phyloP scores from a whole-genome alignment of 2,329 filamentous ascomycete species.

The Diaporthe sp. region DNA sequence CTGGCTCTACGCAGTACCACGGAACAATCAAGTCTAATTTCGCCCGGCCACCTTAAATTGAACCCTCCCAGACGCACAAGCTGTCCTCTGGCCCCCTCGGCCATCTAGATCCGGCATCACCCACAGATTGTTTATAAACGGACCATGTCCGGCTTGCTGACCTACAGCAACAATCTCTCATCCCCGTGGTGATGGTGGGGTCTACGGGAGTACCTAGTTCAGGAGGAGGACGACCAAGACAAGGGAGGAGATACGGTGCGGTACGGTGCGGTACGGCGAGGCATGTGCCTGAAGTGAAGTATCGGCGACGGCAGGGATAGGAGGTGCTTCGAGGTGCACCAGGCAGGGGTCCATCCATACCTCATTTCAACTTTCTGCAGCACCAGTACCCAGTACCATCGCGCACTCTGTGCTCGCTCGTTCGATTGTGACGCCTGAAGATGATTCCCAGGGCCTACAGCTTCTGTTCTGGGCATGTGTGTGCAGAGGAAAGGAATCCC shows the following conservation, averaged over 20 bases:
- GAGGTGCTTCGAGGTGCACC: conserved; percentile 21
- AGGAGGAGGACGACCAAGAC: not conserved
- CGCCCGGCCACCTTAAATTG: conserved; percentile 1
- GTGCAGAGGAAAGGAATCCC: conserved; percentile 1
- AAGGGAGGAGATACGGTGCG: not conserved
- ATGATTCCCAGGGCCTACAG: not conserved
- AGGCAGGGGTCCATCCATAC: conserved; percentile 36
- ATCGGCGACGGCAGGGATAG: conserved; percentile 39
- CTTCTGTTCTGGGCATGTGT: not conserved
- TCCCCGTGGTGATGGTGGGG: conserved; percentile 11
- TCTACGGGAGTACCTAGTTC: conserved; percentile 23
- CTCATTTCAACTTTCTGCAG: conserved; percentile 40
- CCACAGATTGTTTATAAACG: conserved; percentile 12
- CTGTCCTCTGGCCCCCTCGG: conserved; percentile 1
- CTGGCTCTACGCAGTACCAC: conserved; percentile 1
- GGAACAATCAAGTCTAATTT: conserved; percentile 6
- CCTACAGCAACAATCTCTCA: conserved; percentile 20
- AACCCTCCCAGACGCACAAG: not conserved
- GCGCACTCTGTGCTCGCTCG: conserved; percentile 33
- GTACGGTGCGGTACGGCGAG: not conserved
- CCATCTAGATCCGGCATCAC: not conserved
- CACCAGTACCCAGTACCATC: not conserved
- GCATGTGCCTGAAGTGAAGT: conserved; percentile 29
- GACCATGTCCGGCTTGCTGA: conserved; percentile 5
- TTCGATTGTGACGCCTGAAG: conserved; percentile 6